Evolutionary conservation across 148 eudicot genomes (phyloP).

Genomic region (Euryodendron excelsum): DNA sequence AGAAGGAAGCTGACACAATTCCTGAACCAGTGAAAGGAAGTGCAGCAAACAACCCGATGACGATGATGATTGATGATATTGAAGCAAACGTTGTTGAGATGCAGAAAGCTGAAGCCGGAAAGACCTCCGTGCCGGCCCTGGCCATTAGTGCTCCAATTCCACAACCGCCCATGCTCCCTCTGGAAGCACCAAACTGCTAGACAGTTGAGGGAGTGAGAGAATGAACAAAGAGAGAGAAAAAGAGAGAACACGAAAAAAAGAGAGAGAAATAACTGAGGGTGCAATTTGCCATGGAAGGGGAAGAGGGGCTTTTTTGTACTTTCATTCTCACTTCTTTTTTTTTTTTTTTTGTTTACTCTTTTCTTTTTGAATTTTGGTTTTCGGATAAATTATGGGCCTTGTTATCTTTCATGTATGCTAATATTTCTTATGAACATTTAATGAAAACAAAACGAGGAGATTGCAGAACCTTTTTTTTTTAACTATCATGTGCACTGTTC

Average conservation of each 20-base stretch:
- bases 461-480: conserved; percentile 5
- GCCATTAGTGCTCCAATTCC: conserved; percentile 43
- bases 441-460: conserved; percentile 18
- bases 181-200: conserved; percentile 34
- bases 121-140: conserved; percentile 15
- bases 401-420: conserved; percentile 16
- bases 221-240: not conserved
- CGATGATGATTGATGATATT: conserved; percentile 29
- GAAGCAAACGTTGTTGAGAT: conserved; percentile 40
- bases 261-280: not conserved
- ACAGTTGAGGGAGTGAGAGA: not conserved
- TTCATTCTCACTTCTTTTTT: conserved; percentile 6
- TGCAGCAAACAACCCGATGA: conserved; percentile 20
- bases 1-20: conserved; percentile 41
- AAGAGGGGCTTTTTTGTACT: conserved; percentile 20
- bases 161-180: conserved; percentile 38
- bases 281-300: not conserved
- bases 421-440: not conserved
- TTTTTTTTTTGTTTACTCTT: not conserved
- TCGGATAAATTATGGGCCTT: conserved; percentile 1
- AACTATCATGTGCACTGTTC: not conserved
- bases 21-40: conserved; percentile 42
- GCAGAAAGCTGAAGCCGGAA: conserved; percentile 24
- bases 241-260: not conserved
- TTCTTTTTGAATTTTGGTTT: not conserved